These are phyloP conservation scores for Penicillium sp. DNA, from an alignment of 2,329 filamentous ascomycete genomes.

Conservation along the genomic window DNA sequence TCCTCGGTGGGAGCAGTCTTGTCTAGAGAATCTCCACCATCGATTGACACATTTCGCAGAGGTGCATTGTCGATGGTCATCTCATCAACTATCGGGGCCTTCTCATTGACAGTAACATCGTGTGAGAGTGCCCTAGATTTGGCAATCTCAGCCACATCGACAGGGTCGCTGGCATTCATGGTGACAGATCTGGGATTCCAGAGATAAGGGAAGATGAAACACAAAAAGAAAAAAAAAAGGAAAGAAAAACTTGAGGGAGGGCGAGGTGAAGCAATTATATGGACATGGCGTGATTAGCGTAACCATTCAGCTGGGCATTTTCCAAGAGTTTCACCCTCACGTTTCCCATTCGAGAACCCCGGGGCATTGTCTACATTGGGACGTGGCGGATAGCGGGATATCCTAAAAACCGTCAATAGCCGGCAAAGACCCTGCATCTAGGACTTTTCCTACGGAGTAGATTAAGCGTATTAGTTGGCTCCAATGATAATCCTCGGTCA, in stretches of 20 bases:
- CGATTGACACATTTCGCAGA: background rate
- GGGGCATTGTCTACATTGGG: conserved; percentile 4
- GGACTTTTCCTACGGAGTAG: background rate
- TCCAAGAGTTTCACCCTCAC: background rate
- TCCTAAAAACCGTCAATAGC: conserved; percentile 10
- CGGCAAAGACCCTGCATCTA: conserved; percentile 11
- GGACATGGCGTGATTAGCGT: background rate
- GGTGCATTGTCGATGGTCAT: conserved; percentile 12
- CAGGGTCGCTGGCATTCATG: conserved; percentile 29
- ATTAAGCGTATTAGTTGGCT: background rate
- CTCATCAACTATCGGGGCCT: conserved; percentile 1
- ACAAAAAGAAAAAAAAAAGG: background rate
- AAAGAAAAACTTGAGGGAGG: background rate
- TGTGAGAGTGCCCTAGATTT: conserved; percentile 22
- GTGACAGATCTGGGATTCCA: background rate
- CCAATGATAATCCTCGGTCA: background rate
- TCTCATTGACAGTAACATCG: conserved; percentile 18
- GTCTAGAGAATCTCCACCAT: conserved; percentile 5
- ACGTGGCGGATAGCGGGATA: background rate
- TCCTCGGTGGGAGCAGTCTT: conserved; percentile 31
- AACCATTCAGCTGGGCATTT: background rate
- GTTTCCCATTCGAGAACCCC: background rate
- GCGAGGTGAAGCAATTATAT: conserved; percentile 3
- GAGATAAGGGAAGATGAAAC: background rate
- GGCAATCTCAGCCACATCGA: conserved; percentile 26